These are phyloP conservation scores for Naegleria fowleri DNA, from an alignment of 208 protist genomes.

Conservation along the genomic window DNA sequence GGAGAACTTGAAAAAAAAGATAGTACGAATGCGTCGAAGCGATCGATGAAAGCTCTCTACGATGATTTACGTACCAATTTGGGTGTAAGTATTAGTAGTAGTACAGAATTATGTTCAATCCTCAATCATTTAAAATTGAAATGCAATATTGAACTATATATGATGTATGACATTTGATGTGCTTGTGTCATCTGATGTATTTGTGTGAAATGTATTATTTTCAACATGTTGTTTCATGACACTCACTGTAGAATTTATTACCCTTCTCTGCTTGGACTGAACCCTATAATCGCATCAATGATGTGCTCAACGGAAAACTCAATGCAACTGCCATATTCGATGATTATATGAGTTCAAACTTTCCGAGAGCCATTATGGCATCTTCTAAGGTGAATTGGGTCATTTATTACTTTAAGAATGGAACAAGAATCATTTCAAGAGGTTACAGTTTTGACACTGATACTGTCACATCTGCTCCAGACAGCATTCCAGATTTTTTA, in stretches of 20 bases:
- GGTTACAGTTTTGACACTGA: not conserved
- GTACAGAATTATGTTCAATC: too few relatives aligned
- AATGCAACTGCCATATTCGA: too few relatives aligned
- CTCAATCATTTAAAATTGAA: too few relatives aligned
- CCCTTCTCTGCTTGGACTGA: not conserved
- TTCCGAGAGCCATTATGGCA: not conserved
- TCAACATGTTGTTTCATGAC: not conserved
- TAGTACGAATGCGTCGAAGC: not conserved
- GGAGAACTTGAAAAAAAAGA: not conserved
- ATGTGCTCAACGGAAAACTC: not conserved
- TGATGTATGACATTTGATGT: too few relatives aligned
- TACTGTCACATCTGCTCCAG: too few relatives aligned
- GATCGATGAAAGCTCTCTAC: not conserved
- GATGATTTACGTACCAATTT: not conserved
- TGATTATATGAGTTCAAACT: not conserved
- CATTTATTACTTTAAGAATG: slow-evolving; percentile 1
- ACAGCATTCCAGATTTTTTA: not conserved
- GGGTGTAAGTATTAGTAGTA: not conserved
- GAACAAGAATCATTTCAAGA: not conserved
- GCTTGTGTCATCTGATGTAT: too few relatives aligned
- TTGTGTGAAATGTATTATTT: not conserved
- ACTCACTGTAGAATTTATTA: not conserved
- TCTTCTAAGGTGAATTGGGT: not conserved
- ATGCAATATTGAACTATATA: too few relatives aligned
- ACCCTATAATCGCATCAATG: not conserved